Conservation (phyloP, 2,329 filamentous ascomycete species). For the Cercospora berteroae region DNA sequence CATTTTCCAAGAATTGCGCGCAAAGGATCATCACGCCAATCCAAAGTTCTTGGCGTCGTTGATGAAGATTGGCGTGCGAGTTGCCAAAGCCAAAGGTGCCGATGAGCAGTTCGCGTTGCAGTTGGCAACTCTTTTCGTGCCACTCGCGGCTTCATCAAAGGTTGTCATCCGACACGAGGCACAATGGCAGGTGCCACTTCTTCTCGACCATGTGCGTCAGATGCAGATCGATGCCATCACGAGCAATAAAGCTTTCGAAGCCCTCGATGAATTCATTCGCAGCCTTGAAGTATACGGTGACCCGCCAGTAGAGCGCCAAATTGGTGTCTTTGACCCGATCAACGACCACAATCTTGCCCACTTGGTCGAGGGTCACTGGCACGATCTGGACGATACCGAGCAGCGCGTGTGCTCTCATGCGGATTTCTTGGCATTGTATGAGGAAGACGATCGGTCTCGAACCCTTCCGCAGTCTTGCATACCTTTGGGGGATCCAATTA, state of each 20-base stretch:
- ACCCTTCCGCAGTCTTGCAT: conserved; percentile 33
- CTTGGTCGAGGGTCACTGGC: conserved; percentile 48
- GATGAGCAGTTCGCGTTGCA: conserved; percentile 41
- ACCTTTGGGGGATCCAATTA: conserved; percentile 32
- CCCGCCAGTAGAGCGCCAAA: conserved; percentile 39
- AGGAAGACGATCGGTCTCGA: conserved; percentile 24
- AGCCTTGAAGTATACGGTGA: conserved; percentile 45
- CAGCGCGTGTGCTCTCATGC: conserved; percentile 37
- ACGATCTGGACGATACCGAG: conserved; percentile 45
- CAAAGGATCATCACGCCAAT: conserved; percentile 47
- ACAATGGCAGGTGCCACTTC: conserved; percentile 48
- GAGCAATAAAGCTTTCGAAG: conserved; percentile 42
- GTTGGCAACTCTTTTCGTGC: conserved; percentile 45
- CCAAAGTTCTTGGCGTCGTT: conserved; percentile 50
- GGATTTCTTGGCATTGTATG: conserved; percentile 44
- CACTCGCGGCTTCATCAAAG: conserved; percentile 50
- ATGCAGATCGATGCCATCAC: conserved; percentile 40
- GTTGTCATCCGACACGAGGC: conserved; percentile 55
- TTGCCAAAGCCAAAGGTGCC: conserved; percentile 40
- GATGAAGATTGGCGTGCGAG: conserved; percentile 48
- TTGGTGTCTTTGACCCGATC: conserved; percentile 45
- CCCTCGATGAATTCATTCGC: conserved; percentile 46
- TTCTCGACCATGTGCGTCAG: conserved; percentile 43
- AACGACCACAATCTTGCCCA: conserved; percentile 45
- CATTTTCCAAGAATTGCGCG: conserved; percentile 40